Percentiles rank a stretch among this genome's conserved stretches.
Evolutionary conservation across 805 yeast species (phyloP).

Genomic region (Scheffersomyces stipitis): DNA sequence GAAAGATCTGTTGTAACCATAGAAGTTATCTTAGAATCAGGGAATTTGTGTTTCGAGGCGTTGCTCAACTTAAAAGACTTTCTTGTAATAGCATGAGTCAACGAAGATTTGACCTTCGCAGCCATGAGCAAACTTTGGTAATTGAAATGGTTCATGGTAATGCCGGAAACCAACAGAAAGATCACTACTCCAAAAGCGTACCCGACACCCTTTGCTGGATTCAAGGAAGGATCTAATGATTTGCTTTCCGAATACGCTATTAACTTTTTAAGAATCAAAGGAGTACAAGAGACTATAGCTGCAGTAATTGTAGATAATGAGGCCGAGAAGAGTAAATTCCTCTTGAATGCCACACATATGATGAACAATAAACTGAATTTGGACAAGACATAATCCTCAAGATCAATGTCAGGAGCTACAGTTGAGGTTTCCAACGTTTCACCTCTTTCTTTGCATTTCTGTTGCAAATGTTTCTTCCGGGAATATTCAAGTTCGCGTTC

Average conservation of each 20-base stretch:
- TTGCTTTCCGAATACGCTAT: constrained; percentile 5
- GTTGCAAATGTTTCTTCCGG: constrained; percentile 7
- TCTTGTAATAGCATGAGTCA: constrained; percentile 12
- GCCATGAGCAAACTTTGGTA: constrained; percentile 13
- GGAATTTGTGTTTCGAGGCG: constrained; percentile 10
- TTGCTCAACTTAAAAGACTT: constrained; percentile 14
- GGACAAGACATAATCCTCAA: neutral
- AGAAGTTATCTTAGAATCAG: constrained; percentile 13
- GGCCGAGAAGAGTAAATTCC: neutral
- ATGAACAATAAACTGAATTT: neutral
- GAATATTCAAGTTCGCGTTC: neutral
- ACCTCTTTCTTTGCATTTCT: neutral
- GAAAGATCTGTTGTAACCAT: constrained; percentile 16
- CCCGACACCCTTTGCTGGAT: constrained; percentile 5
- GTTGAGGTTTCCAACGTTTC: constrained; percentile 8
- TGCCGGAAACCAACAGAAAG: neutral
- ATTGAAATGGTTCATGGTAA: constrained; percentile 9
- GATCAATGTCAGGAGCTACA: constrained; percentile 1
- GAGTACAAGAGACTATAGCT: neutral
- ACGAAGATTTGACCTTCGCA: constrained; percentile 9
- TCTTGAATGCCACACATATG: neutral
- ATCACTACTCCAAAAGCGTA: constrained; percentile 3
- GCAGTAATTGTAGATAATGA: neutral
- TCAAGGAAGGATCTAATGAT: neutral
- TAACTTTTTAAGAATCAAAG: constrained; percentile 5